Base-by-base conservation (phyloP, 768 basidiomycete genomes). In the Dioszegia hungarica region DNA sequence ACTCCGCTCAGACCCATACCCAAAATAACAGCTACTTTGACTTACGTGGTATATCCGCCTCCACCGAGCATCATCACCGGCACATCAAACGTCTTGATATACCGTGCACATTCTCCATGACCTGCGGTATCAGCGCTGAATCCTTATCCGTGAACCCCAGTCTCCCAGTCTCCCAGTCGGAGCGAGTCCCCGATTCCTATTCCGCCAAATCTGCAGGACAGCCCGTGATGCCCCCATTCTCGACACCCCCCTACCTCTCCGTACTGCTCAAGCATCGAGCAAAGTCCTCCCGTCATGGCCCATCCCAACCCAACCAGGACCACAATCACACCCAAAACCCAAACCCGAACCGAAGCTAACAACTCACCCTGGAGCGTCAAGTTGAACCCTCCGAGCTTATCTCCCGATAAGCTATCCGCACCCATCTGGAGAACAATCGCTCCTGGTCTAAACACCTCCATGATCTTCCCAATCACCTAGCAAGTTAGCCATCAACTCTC, bases 351-450 rank as follows among this genome's bases (percentile, higher is more conserved):
- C 5, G 31, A 19, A 4, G 5, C 3, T 15, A 8, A 38, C 9
- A 27, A 63, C 78, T 50, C 41, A 78, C 79, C 79, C 48, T 90
- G 81, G 88, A 99, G 91, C 1, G 89, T 89, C 47, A 99, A 75
- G 76, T 99, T 99, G 81, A 98, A 91, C 63, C 90, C 90, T 2
- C 94, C 94, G 6, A 98, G 80, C 74, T 93, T 94, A 79, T 99
- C 95, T 2, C 90, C 91, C 0, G 93, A 84, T 34, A 99, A 80
- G 11, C 93, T 97, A 71, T 99, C 95, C 22, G 91, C 90, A 47
- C 95, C 95, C 69, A 94, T 97, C 74, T 98, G 95, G 10, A 98
- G 80, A 4, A 95, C 83, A 56, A 98, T 85, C 0, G 85, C 93
- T 1, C 86, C 84, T 0, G 95, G 95, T 56, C 83, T 84, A 77